Base-by-base conservation (phyloP, 2,329 filamentous ascomycete species). In the Alternaria arborescens region DNA sequence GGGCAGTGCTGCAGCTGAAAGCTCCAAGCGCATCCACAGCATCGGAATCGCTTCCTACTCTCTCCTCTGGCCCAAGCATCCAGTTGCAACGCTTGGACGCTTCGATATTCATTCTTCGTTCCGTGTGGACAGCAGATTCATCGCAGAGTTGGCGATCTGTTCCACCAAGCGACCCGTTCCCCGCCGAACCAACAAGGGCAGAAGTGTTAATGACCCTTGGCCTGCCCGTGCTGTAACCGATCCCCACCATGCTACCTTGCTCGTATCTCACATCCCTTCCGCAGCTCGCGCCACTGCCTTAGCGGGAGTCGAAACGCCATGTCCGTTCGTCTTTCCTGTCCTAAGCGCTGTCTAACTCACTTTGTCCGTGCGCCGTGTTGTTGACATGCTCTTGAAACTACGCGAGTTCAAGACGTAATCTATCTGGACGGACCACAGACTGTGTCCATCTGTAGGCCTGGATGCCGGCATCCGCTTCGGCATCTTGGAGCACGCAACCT, bases 241-340 rank as follows among this genome's bases (percentile, higher is more conserved):
- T 77, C 74, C 74, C 68, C 70, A 59, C 67, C 63, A 69, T 73
- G 67, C 61, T 72, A 69, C 70, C 73, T 72, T 71, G 71, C 67
- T 59, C 50, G 67, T 70, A 73, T 75, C 72, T 71, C 68, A 71
- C 74, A 76, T 77, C 70, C 73, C 72, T 73, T 74, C 75, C 72
- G 69, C 68, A 71, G 55, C 72, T 67, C 62, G 69, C 74, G 71
- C 71, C 72, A 71, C 74, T 64, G 58, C 61, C 58, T 65, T 70
- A 65, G 69, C 67, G 61, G 67, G 61, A 62, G 66, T 68, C 70
- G 71, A 75, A 72, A 74, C 74, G 73, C 73, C 71, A 72, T 74
- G 69, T 58, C 74, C 65, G 64, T 67, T 65, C 28, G 47, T 62
- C 62, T 67, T 64, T 58, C 58, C 62, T 58, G 47, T 64, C 55